Percentiles rank a stretch among this genome's conserved stretches.
phyloP scores from a whole-genome alignment of 2,329 filamentous ascomycete species.

The Fonsecaea erecta region DNA sequence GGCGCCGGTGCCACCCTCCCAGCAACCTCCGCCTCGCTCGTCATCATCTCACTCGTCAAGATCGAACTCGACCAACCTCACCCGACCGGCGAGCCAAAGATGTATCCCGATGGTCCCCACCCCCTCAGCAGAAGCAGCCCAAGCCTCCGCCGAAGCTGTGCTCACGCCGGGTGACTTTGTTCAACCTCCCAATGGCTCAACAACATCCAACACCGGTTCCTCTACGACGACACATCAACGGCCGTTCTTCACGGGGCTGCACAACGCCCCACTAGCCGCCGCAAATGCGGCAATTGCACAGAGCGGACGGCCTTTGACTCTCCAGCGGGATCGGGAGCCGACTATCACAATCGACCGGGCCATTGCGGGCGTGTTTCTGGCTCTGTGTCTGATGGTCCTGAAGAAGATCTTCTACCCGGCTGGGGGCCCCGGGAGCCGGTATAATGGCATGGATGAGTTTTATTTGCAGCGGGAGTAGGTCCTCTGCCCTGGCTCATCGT shows the following conservation, averaged over 20 bases:
- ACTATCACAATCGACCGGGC: conserved; percentile 76
- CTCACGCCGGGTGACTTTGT: conserved; percentile 26
- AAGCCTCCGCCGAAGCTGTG: conserved; percentile 29
- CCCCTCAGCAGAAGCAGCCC: conserved; percentile 31
- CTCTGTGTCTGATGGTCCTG: conserved; percentile 71
- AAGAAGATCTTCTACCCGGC: conserved; percentile 49
- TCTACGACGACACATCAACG: conserved; percentile 51
- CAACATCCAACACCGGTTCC: conserved; percentile 27
- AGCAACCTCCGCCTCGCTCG: not conserved
- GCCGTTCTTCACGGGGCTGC: conserved; percentile 34
- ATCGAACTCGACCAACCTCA: not conserved
- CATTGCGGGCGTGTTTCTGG: conserved; percentile 73
- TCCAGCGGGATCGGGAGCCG: conserved; percentile 10
- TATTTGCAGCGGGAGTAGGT: conserved; percentile 28
- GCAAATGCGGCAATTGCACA: conserved; percentile 26
- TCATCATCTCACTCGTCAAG: not conserved
- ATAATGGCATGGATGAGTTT: conserved; percentile 32
- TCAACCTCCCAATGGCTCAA: conserved; percentile 15
- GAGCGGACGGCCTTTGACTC: conserved; percentile 13
- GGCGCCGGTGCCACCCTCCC: not conserved
- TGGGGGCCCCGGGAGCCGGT: conserved; percentile 9
- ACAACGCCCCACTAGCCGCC: conserved; percentile 25
- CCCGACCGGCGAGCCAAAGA: conserved; percentile 40
- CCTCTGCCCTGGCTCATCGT: not conserved
- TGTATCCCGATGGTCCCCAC: conserved; percentile 26